Percentiles rank a stretch among this genome's conserved stretches.
phyloP scores from a whole-genome alignment of 2,329 filamentous ascomycete genomes.

The Blumeria graminis region DNA sequence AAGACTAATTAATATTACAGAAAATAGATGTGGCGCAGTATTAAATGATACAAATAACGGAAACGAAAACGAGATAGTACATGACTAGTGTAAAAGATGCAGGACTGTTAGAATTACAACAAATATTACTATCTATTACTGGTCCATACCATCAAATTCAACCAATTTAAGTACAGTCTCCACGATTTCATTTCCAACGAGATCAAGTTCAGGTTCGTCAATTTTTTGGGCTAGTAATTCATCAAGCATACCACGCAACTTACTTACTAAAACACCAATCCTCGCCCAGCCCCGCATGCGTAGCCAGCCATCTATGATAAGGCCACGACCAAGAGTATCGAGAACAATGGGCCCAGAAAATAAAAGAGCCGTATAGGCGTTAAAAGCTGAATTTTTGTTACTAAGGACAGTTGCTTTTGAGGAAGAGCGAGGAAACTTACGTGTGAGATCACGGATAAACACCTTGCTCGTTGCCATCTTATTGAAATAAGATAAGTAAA shows the following conservation, averaged over 20 bases:
- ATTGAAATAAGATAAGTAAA: constrained; percentile 72
- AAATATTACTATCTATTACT: constrained; percentile 5
- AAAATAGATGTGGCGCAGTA: too few relatives aligned
- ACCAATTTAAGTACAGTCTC: constrained; percentile 56
- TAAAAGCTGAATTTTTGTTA: constrained; percentile 37
- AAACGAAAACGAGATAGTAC: too few relatives aligned
- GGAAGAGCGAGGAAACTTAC: constrained; percentile 24
- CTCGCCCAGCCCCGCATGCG: constrained; percentile 73
- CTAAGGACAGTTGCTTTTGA: neutral
- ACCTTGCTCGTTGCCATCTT: constrained; percentile 85
- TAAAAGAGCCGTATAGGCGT: constrained; percentile 65
- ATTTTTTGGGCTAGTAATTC: constrained; percentile 59
- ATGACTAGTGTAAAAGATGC: too few relatives aligned
- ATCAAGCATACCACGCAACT: constrained; percentile 70
- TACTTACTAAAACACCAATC: constrained; percentile 69
- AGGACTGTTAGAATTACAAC: too few relatives aligned
- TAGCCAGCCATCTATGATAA: constrained; percentile 85
- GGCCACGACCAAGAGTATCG: constrained; percentile 65
- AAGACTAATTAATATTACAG: too few relatives aligned
- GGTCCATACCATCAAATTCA: constrained; percentile 68
- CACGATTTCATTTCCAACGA: constrained; percentile 42
- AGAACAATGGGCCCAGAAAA: constrained; percentile 70
- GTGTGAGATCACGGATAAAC: constrained; percentile 76
- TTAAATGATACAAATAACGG: too few relatives aligned
- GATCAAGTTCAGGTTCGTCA: constrained; percentile 41